Conservation (phyloP, 768 basidiomycete genomes). For the Mrakia hoshinonis region DNA sequence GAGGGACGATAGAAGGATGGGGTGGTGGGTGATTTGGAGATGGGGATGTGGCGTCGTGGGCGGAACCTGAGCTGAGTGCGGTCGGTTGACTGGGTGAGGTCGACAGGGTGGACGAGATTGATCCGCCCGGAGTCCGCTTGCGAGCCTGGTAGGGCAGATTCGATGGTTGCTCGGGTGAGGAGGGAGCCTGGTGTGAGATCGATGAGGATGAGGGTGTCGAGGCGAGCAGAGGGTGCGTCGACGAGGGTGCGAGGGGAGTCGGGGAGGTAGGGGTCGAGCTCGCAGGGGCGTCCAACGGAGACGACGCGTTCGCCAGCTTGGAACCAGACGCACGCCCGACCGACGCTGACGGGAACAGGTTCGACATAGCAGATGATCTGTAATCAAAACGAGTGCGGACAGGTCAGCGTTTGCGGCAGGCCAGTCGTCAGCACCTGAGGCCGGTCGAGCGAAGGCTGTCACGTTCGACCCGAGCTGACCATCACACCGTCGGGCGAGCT, state of each 20-base stretch:
- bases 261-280: background rate
- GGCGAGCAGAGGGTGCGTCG: slow-evolving; percentile 1
- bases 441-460: too few species aligned
- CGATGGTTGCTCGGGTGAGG: background rate
- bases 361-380: too few species aligned
- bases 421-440: too few species aligned
- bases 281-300: background rate
- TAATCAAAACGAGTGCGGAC: too few species aligned
- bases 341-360: slow-evolving; percentile 14
- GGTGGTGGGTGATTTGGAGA: background rate
- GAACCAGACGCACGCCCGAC: background rate
- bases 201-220: background rate
- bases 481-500: too few species aligned
- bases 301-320: background rate
- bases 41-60: background rate
- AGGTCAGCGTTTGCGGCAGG: too few species aligned
- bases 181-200: background rate
- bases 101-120: slow-evolving; percentile 16
- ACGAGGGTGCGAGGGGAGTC: background rate
- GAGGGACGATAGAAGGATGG: background rate
- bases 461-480: too few species aligned
- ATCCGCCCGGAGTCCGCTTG: slow-evolving; percentile 25
- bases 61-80: background rate
- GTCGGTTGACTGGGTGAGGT: slow-evolving; percentile 1
- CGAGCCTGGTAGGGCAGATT: slow-evolving; percentile 24